Percentiles rank a stretch among this genome's conserved stretches.
These are phyloP conservation scores for Solanum sitiens DNA, from an alignment of 257 asterid species.

Conservation along the genomic window DNA sequence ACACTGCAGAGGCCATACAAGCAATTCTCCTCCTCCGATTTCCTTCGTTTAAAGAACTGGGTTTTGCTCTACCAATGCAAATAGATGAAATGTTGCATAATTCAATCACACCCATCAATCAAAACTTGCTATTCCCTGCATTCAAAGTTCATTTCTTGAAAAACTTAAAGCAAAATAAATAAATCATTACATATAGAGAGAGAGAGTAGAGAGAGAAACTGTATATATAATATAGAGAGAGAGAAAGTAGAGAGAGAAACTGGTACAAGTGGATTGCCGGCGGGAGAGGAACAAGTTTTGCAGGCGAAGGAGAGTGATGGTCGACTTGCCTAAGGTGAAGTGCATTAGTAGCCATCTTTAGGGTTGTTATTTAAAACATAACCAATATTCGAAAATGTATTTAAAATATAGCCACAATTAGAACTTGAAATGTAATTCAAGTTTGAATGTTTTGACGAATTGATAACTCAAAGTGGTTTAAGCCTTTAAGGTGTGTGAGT, in stretches of 20 bases:
- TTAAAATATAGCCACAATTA: too few relatives aligned
- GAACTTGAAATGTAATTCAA: too few relatives aligned
- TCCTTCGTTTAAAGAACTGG: conserved; percentile 8
- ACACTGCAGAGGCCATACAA: conserved; percentile 36
- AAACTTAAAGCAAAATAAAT: not conserved
- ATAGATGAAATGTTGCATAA: conserved; percentile 40
- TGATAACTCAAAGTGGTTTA: too few relatives aligned
- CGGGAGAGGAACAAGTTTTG: not conserved
- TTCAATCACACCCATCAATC: conserved; percentile 62
- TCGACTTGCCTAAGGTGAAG: not conserved
- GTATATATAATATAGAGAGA: not conserved
- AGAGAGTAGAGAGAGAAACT: not conserved
- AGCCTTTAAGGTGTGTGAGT: too few relatives aligned
- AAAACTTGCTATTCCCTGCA: not conserved
- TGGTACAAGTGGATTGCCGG: not conserved
- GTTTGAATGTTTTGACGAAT: too few relatives aligned
- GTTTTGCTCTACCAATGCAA: conserved; percentile 30
- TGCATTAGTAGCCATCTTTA: not conserved
- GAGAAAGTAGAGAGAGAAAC: not conserved
- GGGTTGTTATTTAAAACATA: not conserved
- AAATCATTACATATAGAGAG: not conserved
- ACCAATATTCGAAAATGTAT: not conserved
- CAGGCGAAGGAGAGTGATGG: not conserved
- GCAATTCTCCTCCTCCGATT: conserved; percentile 18
- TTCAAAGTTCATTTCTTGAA: not conserved